A percentile compares a stretch with the other conserved stretches of the same genome.
phyloP scores from a whole-genome alignment of 179 eudicot species.

The Beta lomatogona region DNA sequence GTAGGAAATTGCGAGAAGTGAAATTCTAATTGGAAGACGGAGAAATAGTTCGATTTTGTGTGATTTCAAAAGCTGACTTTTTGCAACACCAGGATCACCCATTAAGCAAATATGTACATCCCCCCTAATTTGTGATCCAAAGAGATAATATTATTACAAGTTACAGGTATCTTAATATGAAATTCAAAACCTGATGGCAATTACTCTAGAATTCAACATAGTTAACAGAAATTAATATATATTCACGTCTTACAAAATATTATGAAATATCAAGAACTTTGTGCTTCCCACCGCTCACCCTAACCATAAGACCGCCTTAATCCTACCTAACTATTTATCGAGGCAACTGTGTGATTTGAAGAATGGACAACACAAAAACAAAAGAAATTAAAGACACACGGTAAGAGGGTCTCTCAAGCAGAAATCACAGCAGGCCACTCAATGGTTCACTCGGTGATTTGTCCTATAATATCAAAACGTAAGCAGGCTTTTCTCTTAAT shows the following conservation, averaged over 20 bases:
- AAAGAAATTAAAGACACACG: neutral
- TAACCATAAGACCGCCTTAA: neutral
- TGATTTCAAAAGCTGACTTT: constrained; percentile 24
- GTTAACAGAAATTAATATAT: too few relatives aligned
- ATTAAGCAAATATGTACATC: too few relatives aligned
- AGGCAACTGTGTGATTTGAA: neutral
- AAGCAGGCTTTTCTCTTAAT: neutral
- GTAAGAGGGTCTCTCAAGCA: neutral
- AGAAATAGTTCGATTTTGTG: too few relatives aligned
- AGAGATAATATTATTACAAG: neutral
- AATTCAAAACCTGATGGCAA: neutral
- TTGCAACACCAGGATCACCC: too few relatives aligned
- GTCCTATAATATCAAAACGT: neutral
- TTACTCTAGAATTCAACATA: neutral
- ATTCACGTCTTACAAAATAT: neutral
- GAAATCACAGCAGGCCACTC: neutral
- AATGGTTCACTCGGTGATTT: neutral
- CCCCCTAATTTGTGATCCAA: constrained; percentile 52
- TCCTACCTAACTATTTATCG: too few relatives aligned
- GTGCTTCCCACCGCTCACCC: neutral
- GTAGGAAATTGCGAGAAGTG: too few relatives aligned
- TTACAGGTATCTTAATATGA: neutral
- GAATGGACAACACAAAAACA: neutral
- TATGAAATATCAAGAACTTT: neutral
- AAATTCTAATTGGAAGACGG: too few relatives aligned